Evolutionary conservation across 371 early-diverging fungal genomes (phyloP).

Genomic region (Globomyces sp.): DNA sequence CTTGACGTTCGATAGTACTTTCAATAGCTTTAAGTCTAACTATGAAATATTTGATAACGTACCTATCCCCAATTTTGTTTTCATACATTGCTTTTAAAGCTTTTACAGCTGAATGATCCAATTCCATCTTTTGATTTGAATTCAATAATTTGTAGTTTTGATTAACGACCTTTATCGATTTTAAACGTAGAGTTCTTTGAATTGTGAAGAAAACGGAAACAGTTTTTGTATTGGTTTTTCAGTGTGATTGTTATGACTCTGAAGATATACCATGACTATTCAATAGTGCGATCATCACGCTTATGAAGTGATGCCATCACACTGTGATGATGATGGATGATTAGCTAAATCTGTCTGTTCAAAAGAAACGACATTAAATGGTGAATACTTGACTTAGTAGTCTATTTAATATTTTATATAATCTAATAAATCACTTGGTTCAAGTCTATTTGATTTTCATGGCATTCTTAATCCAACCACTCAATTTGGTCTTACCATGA

Average conservation of each 20-base stretch:
- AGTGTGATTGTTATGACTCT: no score
- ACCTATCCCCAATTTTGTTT: background rate
- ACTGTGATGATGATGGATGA: no score
- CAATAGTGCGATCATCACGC: no score
- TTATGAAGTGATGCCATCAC: no score
- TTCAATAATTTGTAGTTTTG: background rate
- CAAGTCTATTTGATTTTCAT: background rate
- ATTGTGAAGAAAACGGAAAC: no score
- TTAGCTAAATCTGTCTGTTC: no score
- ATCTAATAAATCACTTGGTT: background rate
- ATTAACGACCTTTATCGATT: no score
- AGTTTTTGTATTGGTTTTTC: no score
- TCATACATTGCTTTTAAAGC: constrained; percentile 8
- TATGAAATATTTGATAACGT: background rate
- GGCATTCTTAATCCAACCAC: background rate
- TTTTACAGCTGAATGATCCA: constrained; percentile 1
- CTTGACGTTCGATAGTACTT: constrained; percentile 9
- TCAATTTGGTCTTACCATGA: background rate
- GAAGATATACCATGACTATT: no score
- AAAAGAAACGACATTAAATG: background rate
- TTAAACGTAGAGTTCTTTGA: no score
- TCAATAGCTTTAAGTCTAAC: constrained; percentile 41
- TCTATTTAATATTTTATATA: background rate
- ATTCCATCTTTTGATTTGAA: background rate
- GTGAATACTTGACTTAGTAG: background rate